Evolutionary conservation across 2,329 filamentous ascomycete genomes (phyloP), one percentile per base, ranked within the genome.

Genomic region (Microdochium paspali): DNA sequence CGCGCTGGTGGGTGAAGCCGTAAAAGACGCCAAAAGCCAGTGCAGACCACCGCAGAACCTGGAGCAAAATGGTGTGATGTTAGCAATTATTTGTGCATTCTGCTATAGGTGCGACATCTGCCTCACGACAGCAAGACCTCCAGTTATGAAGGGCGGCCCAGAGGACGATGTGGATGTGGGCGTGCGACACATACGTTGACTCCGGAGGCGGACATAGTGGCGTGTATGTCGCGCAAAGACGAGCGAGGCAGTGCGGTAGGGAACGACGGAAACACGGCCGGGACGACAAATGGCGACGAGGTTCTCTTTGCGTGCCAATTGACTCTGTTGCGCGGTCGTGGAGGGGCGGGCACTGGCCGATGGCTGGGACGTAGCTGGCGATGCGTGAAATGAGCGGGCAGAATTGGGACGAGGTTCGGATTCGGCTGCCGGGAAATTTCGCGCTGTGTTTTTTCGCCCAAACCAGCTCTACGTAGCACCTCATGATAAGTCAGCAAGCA

Each of bases 1-100:
- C 79, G 64, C 85, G 77, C 76, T 98, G 93, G 76, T 95, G 91
- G 71, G 84, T 87, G 76, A 95, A 82, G 68, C 93, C 93, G 76
- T 98, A 98, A 73, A 95, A 84, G 66, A 97, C 74, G 67, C 93
- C 93, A 63, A 89, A 77, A 64, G 84, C 87, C 58, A 98, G 87
- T 66, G 90, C 90, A 65, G 90, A 91, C 80, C 91, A 98, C 73
- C 93, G 90, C 70, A 97, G 81, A 70, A 98, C 91, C 93, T 98
- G 69, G 46, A 60, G 12, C 47, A 40, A 50, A 9, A 21, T 7
- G 23, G 15, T 21, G 4, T 12, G 23, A 21, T 21, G 51, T 54
- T 43, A 58, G 48, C 35, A 40, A 5, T n/a, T n/a, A n/a, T n/a
- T n/a, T n/a, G n/a, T n/a, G n/a, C n/a, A n/a, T n/a, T n/a, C n/a